Evolutionary conservation across 768 basidiomycete genomes (phyloP).

Genomic region (Clitopilus hobsonii): DNA sequence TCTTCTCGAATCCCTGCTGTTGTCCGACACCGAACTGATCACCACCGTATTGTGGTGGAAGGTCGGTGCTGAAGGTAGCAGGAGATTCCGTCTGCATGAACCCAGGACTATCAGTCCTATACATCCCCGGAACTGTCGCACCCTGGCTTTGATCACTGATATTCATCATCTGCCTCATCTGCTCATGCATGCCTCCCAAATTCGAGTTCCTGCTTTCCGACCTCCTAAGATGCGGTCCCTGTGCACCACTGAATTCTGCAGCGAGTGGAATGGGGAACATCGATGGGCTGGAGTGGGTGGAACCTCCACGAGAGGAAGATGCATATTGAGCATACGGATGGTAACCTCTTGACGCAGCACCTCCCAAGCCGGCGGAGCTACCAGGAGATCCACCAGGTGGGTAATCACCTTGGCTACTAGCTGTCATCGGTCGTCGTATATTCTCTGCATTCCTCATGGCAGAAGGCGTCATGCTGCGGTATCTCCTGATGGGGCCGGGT

Average conservation of each 20-base stretch:
- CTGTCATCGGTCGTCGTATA: constrained; percentile 43
- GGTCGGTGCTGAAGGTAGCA: constrained; percentile 29
- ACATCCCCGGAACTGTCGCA: constrained; percentile 20
- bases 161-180: constrained; percentile 41
- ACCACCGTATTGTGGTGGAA: constrained; percentile 19
- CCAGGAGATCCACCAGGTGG: constrained; percentile 27
- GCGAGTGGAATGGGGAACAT: constrained; percentile 33
- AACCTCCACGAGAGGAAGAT: constrained; percentile 30
- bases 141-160: constrained; percentile 14
- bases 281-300: constrained; percentile 43
- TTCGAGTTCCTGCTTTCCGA: constrained; percentile 38
- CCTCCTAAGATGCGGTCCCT: constrained; percentile 17
- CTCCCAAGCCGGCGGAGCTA: constrained; percentile 21
- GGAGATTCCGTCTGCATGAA: constrained; percentile 37
- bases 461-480: constrained; percentile 76
- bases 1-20: constrained; percentile 6
- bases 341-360: constrained; percentile 41
- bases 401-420: constrained; percentile 33
- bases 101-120: constrained; percentile 34
- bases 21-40: constrained; percentile 14
- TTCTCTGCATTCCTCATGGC: constrained; percentile 47
- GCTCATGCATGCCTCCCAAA: constrained; percentile 33
- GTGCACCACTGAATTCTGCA: constrained; percentile 24
- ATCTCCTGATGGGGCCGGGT: constrained; percentile 61
- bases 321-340: constrained; percentile 51